Evolutionary conservation across 1,284 basidiomycete species (phyloP), one percentile per base, ranked within the genome.

Genomic region (Rhizoctonia solani): DNA sequence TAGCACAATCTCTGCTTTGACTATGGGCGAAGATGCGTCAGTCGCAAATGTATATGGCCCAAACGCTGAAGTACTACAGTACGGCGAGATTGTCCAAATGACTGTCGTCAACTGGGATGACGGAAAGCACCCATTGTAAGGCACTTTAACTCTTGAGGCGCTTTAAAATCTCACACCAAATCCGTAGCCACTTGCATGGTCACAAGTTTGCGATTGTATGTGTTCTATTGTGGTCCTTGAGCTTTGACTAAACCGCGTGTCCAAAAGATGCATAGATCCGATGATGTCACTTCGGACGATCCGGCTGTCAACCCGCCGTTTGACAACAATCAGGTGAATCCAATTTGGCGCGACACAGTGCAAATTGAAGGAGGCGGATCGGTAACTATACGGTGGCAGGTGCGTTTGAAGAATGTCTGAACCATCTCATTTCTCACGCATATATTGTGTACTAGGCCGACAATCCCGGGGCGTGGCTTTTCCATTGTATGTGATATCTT

Each of bases 381-480:
- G 1, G 87, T 82, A 16, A 90, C 87, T 0, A 76, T 93, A 50
- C 85, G 90, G 13, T 61, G 58, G 58, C 44, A 61, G 58, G 58
- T 61, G 29, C 23, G 58, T 49, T 49, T 47, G 32, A 50, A 49
- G 49, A 16, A 61, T 39, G 58, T 4, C 58, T 34, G 44, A 6
- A 13, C 4, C 9, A 27, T 13, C 25, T 39, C 58, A 46, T 34
- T 61, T 25, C 49, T 34, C 25, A 34, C 41, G 49, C 49, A 52
- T 52, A 47, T 5, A 39, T 30, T 23, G 25, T 9, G 21, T 19
- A 21, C 32, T 50, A 61, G 58, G 89, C 89, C 0, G 87, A 93
- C 74, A 94, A 94, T 75, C 92, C 92, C 0, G 92, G 92, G 4
- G 85, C 83, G 1, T 94, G 92, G 92, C 77, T 93, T 71, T 84